phyloP scores from a whole-genome alignment of 306 rosid species.

The Prunus campanulata region DNA sequence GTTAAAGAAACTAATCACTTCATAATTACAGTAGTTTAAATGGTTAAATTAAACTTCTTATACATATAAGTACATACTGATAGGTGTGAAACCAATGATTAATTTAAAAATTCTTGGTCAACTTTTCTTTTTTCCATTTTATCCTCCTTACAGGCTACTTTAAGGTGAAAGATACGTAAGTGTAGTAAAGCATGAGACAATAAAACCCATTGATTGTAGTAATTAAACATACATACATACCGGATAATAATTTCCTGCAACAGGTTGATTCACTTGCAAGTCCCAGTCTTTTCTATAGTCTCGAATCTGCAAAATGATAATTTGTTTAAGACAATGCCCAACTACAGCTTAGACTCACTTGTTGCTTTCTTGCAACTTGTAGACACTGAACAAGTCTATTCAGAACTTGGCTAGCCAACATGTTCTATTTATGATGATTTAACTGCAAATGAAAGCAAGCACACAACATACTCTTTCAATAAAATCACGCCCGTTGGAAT shows the following conservation, averaged over 20 bases:
- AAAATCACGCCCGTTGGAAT: constrained; percentile 47
- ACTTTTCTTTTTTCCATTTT: neutral
- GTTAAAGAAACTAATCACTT: constrained; percentile 5
- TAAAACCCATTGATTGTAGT: neutral
- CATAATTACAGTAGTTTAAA: neutral
- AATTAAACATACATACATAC: constrained; percentile 38
- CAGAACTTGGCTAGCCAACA: neutral
- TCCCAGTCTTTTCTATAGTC: constrained; percentile 77
- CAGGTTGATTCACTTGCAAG: constrained; percentile 77
- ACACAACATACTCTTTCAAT: constrained; percentile 33
- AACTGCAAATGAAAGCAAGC: neutral
- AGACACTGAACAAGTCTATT: neutral
- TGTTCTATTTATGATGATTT: neutral
- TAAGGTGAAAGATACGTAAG: neutral
- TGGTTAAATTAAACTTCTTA: neutral
- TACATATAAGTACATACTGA: neutral
- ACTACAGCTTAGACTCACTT: neutral
- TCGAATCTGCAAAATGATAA: constrained; percentile 51
- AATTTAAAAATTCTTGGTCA: neutral
- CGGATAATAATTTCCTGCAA: constrained; percentile 93
- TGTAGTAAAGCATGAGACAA: neutral
- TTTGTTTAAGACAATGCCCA: neutral
- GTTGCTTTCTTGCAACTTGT: neutral
- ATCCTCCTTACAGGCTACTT: neutral
- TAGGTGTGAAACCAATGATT: neutral